phyloP scores from a whole-genome alignment of 2,329 filamentous ascomycete genomes.

The Sporothrix curviconia region DNA sequence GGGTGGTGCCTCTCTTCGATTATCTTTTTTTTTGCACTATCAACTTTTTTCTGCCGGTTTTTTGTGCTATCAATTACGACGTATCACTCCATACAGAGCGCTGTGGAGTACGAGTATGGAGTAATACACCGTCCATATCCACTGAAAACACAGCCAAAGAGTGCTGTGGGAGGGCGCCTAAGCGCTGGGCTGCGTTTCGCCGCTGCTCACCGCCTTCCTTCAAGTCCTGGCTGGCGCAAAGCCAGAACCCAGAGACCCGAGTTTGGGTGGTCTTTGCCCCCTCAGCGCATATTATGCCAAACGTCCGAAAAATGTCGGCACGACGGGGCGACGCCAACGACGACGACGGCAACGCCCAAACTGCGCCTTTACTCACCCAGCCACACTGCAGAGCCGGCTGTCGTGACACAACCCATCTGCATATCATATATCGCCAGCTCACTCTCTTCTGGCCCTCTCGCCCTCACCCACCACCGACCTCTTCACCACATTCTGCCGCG shows the following conservation, averaged over 20 bases:
- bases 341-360: not conserved
- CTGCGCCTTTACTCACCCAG: too few relatives aligned
- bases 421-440: not conserved
- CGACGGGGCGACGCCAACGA: constrained; percentile 2
- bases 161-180: too few relatives aligned
- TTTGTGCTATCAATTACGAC: too few relatives aligned
- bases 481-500: too few relatives aligned
- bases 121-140: too few relatives aligned
- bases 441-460: not conserved
- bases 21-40: constrained; percentile 13
- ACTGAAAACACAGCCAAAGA: too few relatives aligned
- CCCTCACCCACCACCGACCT: too few relatives aligned
- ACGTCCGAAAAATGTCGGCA: constrained; percentile 9
- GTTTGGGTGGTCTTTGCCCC: not conserved
- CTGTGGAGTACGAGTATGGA: too few relatives aligned
- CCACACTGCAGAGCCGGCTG: too few relatives aligned
- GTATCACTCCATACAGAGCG: too few relatives aligned
- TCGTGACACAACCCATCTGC: too few relatives aligned
- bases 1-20: not conserved
- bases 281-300: not conserved
- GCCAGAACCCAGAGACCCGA: not conserved
- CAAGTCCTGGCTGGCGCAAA: not conserved
- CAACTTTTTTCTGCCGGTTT: not conserved
- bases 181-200: not conserved
- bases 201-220: constrained; percentile 8